Evolutionary conservation across 768 basidiomycete species (phyloP).

Genomic region (Tylopilus cervinicoccineus): DNA sequence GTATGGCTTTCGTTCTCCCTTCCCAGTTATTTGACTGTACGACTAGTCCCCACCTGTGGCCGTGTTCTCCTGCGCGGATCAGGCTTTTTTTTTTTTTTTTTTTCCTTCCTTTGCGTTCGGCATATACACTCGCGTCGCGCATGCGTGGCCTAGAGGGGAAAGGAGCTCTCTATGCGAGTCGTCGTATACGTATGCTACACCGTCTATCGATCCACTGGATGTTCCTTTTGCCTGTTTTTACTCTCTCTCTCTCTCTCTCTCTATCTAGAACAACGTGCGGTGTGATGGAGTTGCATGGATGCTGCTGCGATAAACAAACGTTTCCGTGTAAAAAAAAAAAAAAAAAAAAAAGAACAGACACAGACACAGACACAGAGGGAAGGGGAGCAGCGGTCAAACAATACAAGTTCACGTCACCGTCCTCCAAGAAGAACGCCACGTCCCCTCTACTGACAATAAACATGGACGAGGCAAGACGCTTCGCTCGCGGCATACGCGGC

Average conservation of each 20-base stretch:
- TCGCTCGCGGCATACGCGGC: too few relatives aligned
- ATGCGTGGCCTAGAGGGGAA: neutral
- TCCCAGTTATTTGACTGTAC: constrained; percentile 6
- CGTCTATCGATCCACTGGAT: neutral
- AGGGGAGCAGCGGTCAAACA: too few relatives aligned
- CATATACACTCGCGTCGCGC: neutral
- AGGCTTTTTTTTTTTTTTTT: neutral
- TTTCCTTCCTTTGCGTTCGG: neutral
- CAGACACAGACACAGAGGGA: too few relatives aligned
- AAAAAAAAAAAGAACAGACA: neutral
- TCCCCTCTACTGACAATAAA: too few relatives aligned
- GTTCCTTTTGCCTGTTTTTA: neutral
- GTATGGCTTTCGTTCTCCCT: neutral
- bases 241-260: neutral
- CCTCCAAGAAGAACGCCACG: too few relatives aligned
- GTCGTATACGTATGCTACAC: neutral
- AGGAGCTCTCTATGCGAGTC: neutral
- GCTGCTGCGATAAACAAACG: neutral
- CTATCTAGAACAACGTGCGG: neutral
- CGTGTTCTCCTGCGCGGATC: neutral
- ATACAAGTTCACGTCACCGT: too few relatives aligned
- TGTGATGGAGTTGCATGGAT: neutral
- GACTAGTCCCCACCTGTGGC: constrained; percentile 3
- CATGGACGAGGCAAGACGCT: too few relatives aligned
- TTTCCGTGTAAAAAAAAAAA: neutral